Conservation (phyloP, 306 rosid species). For the Inga laurina region DNA sequence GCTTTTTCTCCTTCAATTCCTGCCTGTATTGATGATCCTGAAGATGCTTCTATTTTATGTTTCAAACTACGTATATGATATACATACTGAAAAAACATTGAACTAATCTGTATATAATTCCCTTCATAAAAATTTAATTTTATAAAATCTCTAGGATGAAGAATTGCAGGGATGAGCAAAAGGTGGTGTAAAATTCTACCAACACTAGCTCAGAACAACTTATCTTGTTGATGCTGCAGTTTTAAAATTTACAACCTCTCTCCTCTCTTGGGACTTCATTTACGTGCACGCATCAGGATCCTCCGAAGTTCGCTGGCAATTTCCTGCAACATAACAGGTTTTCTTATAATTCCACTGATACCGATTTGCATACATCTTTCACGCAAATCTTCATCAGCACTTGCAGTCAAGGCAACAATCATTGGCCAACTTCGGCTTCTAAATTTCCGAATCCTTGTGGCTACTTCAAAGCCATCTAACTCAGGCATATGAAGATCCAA, state of each 20-base stretch:
- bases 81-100: conserved; percentile 1
- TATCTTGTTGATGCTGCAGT: conserved; percentile 15
- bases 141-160: conserved; percentile 29
- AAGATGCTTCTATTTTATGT: conserved; percentile 4
- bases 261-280: conserved; percentile 43
- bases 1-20: background rate
- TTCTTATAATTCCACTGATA: conserved; percentile 70
- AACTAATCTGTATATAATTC: conserved; percentile 47
- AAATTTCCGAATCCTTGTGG: conserved; percentile 59
- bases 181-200: conserved; percentile 17
- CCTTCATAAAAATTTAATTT: conserved; percentile 37
- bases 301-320: conserved; percentile 63
- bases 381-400: conserved; percentile 62
- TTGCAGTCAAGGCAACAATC: conserved; percentile 66
- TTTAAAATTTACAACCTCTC: conserved; percentile 18
- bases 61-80: conserved; percentile 9
- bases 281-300: conserved; percentile 63
- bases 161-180: conserved; percentile 12
- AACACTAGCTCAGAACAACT: conserved; percentile 22
- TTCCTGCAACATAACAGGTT: conserved; percentile 67
- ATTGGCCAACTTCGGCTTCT: conserved; percentile 73
- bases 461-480: conserved; percentile 78
- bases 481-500: conserved; percentile 81
- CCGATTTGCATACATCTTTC: conserved; percentile 70
- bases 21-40: background rate